Evolutionary conservation across 2,329 filamentous ascomycete species (phyloP).

Genomic region (Venturia nashicola): DNA sequence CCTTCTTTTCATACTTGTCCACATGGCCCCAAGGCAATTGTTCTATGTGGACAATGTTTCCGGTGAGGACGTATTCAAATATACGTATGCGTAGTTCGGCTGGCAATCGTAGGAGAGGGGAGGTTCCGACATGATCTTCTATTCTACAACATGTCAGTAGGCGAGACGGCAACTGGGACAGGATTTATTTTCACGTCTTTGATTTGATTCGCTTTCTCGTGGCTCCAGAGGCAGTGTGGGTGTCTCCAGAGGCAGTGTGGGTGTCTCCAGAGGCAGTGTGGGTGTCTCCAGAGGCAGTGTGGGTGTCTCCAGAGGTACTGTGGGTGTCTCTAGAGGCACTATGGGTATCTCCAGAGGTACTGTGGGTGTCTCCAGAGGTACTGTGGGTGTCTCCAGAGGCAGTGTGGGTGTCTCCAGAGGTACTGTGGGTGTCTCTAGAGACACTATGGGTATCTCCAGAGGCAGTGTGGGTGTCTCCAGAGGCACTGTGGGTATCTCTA

Average conservation of each 20-base stretch:
- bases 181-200: neutral
- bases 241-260: too few species aligned
- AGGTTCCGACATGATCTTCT: neutral
- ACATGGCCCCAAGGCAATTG: slow-evolving; percentile 4
- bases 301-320: neutral
- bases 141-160: neutral
- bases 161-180: neutral
- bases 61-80: neutral
- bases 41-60: neutral
- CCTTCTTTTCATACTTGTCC: slow-evolving; percentile 7
- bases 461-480: neutral
- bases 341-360: neutral
- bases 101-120: slow-evolving; percentile 2
- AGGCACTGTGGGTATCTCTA: neutral
- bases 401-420: neutral
- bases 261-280: neutral
- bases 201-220: neutral
- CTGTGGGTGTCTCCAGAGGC: neutral
- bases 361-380: neutral
- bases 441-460: neutral
- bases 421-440: too few species aligned
- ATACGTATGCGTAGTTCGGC: neutral
- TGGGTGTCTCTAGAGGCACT: too few species aligned
- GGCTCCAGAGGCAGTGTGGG: neutral
- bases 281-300: neutral